Evolutionary conservation across 1,139 yeast species (phyloP), one percentile per base, ranked within the genome.

Genomic region (Scheffersomyces quercinus): DNA sequence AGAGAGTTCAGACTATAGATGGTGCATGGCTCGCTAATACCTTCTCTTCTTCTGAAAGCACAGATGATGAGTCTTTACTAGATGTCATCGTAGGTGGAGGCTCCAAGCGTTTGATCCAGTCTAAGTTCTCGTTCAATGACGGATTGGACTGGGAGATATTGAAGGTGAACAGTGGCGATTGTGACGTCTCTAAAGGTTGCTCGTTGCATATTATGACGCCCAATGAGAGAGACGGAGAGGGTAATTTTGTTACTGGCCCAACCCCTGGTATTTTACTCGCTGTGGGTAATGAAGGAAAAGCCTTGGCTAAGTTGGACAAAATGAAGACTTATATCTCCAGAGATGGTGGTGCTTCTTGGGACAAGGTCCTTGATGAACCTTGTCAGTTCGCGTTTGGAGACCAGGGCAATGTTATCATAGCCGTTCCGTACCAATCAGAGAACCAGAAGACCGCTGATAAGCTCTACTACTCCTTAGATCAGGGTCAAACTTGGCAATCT

Each of bases 321-420:
- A 51, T 70, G 56, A 63, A 68, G 14, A 82, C 90, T 1, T 88
- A 74, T 60, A 58, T 87, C 4, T 87, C 96, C 0, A 75, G 88
- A 49, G 89, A 89, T 64, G 93, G 90, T 32, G 97, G 97, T 16
- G 62, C 75, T 6, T 67, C 83, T 0, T 90, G 97, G 97, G 64
- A 63, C 34, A 60, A 70, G 45, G 78, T 82, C 0, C 56, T 82
- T 24, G 79, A 81, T 34, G 77, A 71, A 34, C 82, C 90, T 1
- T 71, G 81, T 37, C 56, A 73, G 4, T 83, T 79, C 51, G 73
- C 85, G 0, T 85, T 83, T 65, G 96, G 95, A 43, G 96, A 89
- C 62, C 79, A 80, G 46, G 97, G 96, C 39, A 88, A 88, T 59
- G 62, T 88, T 4, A 76, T 88, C 36, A 67, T 87, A 2, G 88